A percentile compares a stretch with the other conserved stretches of the same genome.
These are phyloP conservation scores for Paecilomyces sp. DNA, from an alignment of 2,329 filamentous ascomycete genomes.

Conservation along the genomic window DNA sequence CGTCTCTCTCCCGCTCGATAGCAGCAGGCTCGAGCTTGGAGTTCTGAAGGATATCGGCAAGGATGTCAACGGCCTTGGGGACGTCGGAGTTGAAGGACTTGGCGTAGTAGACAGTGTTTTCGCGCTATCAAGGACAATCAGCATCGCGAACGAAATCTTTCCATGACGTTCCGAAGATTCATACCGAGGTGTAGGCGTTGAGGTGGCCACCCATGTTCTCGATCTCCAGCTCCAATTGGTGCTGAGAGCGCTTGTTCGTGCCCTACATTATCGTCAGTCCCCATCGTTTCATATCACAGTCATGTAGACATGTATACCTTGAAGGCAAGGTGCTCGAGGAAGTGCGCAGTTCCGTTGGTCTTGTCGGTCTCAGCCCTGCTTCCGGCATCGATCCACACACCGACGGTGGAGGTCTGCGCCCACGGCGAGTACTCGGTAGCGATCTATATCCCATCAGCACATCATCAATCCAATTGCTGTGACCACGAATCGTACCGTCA, in stretches of 20 bases:
- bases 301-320: constrained; percentile 61
- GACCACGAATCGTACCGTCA: constrained; percentile 61
- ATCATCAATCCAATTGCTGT: constrained; percentile 14
- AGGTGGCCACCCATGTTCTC: constrained; percentile 99
- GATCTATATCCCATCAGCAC: constrained; percentile 55
- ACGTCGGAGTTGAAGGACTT: constrained; percentile 98
- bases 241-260: constrained; percentile 87
- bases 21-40: constrained; percentile 91
- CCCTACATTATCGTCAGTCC: constrained; percentile 46
- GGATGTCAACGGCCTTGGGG: constrained; percentile 92
- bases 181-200: constrained; percentile 98
- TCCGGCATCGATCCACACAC: constrained; percentile 98
- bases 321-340: constrained; percentile 99
- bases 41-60: constrained; percentile 98
- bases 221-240: constrained; percentile 98
- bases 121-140: constrained; percentile 56
- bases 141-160: constrained; percentile 11
- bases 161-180: constrained; percentile 26
- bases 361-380: constrained; percentile 96
- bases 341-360: constrained; percentile 98
- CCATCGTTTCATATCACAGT: background rate
- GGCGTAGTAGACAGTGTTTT: constrained; percentile 99
- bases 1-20: constrained; percentile 96
- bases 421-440: constrained; percentile 97
- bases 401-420: constrained; percentile 96